A percentile compares a stretch with the other conserved stretches of the same genome.
Evolutionary conservation across 805 yeast genomes (phyloP).

Genomic region (Candida sakaeoensis): DNA sequence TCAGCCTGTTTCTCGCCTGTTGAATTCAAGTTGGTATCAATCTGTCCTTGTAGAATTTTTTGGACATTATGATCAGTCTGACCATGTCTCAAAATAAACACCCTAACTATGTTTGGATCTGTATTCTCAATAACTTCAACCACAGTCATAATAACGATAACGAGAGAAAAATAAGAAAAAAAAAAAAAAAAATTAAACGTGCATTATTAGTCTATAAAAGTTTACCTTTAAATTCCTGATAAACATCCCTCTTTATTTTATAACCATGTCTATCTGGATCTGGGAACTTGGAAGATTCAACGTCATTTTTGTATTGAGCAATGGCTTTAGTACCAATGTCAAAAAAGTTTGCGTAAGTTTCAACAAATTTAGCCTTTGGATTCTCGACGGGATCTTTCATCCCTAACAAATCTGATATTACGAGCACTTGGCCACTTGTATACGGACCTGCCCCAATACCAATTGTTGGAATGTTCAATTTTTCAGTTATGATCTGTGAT

Average conservation of each 20-base stretch:
- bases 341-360: constrained; percentile 55
- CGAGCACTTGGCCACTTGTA: constrained; percentile 88
- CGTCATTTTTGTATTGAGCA: constrained; percentile 54
- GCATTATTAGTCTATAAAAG: constrained; percentile 4
- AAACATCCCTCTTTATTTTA: constrained; percentile 63
- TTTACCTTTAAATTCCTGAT: constrained; percentile 20
- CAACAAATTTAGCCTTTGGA: constrained; percentile 69
- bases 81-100: constrained; percentile 77
- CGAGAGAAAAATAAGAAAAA: background rate
- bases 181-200: no score
- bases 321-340: constrained; percentile 50
- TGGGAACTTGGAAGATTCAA: constrained; percentile 58
- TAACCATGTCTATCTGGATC: constrained; percentile 57
- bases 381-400: constrained; percentile 50
- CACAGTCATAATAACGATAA: constrained; percentile 17
- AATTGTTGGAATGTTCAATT: constrained; percentile 71
- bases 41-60: constrained; percentile 77
- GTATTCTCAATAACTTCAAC: constrained; percentile 24
- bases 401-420: constrained; percentile 80
- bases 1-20: constrained; percentile 61
- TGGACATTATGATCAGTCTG: constrained; percentile 71
- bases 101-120: constrained; percentile 36
- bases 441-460: constrained; percentile 93
- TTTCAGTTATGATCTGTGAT: constrained; percentile 59
- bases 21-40: constrained; percentile 59